phyloP scores from a whole-genome alignment of 768 basidiomycete species.

The Suillus clintonianus region DNA sequence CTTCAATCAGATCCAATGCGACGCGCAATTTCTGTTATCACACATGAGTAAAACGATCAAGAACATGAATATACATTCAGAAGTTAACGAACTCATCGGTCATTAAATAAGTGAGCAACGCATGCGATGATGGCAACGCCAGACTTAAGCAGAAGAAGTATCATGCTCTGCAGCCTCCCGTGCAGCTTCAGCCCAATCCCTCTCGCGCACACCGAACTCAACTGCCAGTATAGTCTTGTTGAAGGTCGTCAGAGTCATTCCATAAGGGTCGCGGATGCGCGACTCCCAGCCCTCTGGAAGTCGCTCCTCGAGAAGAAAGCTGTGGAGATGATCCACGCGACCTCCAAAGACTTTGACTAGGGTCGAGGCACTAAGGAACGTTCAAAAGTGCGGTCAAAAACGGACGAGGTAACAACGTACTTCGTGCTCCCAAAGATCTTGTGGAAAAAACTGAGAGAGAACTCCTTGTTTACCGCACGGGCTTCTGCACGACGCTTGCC shows the following conservation, averaged over 20 bases:
- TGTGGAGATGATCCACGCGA: constrained; percentile 51
- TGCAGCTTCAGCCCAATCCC: not conserved
- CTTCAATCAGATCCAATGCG: no score
- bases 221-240: constrained; percentile 33
- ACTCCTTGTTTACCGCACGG: constrained; percentile 56
- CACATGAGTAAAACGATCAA: no score
- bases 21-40: no score
- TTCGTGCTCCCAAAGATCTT: constrained; percentile 70
- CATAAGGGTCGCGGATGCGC: constrained; percentile 48
- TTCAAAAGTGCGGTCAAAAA: not conserved
- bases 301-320: constrained; percentile 65
- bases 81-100: no score
- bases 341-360: constrained; percentile 73
- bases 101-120: no score
- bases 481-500: constrained; percentile 66
- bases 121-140: not conserved
- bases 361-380: constrained; percentile 55
- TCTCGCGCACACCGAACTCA: not conserved
- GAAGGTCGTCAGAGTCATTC: constrained; percentile 62
- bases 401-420: constrained; percentile 39
- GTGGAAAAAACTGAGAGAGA: constrained; percentile 50
- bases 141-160: not conserved
- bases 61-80: no score
- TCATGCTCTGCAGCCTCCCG: not conserved
- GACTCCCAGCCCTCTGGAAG: constrained; percentile 76